Conservation (phyloP, 2,329 filamentous ascomycete genomes). For the Cytospora piceicola region DNA sequence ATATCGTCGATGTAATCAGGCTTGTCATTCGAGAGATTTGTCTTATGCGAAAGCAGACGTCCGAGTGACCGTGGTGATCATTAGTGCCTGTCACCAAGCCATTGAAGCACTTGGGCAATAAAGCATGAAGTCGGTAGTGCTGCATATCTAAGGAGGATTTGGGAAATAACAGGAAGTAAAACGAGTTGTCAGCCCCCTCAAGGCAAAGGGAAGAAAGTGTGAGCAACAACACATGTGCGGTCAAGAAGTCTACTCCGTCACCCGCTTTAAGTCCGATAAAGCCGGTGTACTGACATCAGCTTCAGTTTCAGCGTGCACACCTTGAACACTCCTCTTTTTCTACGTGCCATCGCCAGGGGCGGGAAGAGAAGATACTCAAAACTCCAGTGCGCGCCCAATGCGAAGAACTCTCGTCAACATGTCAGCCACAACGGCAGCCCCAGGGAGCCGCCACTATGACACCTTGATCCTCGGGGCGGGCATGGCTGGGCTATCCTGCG, state of each 20-base stretch:
- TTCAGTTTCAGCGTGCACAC: not conserved
- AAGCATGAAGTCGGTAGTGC: not conserved
- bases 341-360: not conserved
- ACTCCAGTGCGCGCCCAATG: not conserved
- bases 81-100: too few relatives aligned
- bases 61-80: not conserved
- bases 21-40: not conserved
- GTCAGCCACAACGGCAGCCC: slow-evolving; percentile 10
- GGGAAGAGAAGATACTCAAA: too few relatives aligned
- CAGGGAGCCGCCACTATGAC: slow-evolving; percentile 6
- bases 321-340: not conserved
- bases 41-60: not conserved
- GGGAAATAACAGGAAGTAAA: not conserved
- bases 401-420: not conserved
- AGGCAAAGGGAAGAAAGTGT: not conserved
- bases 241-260: not conserved
- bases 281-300: not conserved
- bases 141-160: not conserved
- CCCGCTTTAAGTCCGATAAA: slow-evolving; percentile 14
- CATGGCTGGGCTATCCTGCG: slow-evolving; percentile 21
- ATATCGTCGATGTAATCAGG: not conserved
- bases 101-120: too few relatives aligned
- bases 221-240: not conserved
- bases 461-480: slow-evolving; percentile 21
- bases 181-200: not conserved